Percentiles rank a stretch among this genome's conserved stretches.
Conservation (phyloP, 1,284 basidiomycete species). For the Puccinia polysora region DNA sequence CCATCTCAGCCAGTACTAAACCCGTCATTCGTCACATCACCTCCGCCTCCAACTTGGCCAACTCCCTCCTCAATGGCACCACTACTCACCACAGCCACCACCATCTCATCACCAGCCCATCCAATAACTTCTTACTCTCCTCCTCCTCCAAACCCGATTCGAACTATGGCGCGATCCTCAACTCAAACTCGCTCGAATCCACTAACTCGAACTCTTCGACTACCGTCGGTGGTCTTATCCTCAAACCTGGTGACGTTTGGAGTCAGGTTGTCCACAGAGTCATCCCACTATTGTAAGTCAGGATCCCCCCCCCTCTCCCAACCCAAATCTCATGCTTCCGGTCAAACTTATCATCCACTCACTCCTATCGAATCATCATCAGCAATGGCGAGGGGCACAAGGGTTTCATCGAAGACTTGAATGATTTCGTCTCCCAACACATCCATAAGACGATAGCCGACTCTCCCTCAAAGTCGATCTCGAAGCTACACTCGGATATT, state of each 20-base stretch:
- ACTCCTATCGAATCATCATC: not conserved
- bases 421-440: constrained; percentile 36
- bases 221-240: not conserved
- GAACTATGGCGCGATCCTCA: constrained; percentile 6
- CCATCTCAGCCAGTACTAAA: constrained; percentile 25
- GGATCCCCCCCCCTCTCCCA: too few relatives aligned
- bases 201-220: not conserved
- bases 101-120: not conserved
- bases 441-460: constrained; percentile 35
- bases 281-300: constrained; percentile 40
- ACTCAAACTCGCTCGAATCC: not conserved
- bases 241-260: constrained; percentile 41
- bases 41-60: not conserved
- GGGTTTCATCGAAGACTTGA: constrained; percentile 41
- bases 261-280: constrained; percentile 34
- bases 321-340: too few relatives aligned
- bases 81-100: not conserved
- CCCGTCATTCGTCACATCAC: constrained; percentile 55
- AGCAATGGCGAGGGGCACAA: constrained; percentile 43
- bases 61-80: not conserved
- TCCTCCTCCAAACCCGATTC: not conserved
- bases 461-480: constrained; percentile 36
- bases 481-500: constrained; percentile 20
- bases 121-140: not conserved
- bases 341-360: too few relatives aligned